Percentiles rank a stretch among this genome's conserved stretches.
These are phyloP conservation scores for Podila horticola DNA, from an alignment of 192 early-diverging fungal genomes.

Conservation along the genomic window DNA sequence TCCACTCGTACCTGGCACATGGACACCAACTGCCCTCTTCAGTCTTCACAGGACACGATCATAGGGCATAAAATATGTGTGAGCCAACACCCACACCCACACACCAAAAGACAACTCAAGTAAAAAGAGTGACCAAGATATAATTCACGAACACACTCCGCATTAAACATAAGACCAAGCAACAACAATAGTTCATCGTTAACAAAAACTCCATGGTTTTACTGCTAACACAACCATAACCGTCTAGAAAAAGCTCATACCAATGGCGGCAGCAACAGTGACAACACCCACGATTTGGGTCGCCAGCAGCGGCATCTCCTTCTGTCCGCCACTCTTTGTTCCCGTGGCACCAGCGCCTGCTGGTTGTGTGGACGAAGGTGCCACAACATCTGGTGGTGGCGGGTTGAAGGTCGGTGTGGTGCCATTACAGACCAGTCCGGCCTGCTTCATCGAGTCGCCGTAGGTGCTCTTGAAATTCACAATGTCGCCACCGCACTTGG, in stretches of 20 bases:
- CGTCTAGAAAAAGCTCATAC: constrained; percentile 14
- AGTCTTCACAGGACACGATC: no score
- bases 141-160: no score
- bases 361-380: constrained; percentile 2
- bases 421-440: constrained; percentile 22
- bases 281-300: constrained; percentile 12
- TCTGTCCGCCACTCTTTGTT: not conserved
- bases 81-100: no score
- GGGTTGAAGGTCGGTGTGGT: constrained; percentile 27
- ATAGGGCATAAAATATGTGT: no score
- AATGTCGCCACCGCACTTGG: constrained; percentile 17
- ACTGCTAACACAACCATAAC: not conserved
- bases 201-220: not conserved
- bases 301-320: not conserved
- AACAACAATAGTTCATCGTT: no score
- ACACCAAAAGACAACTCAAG: no score
- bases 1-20: no score
- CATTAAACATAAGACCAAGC: no score
- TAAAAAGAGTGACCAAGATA: no score
- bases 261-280: constrained; percentile 9
- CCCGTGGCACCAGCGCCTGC: not conserved
- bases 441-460: not conserved
- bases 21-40: no score
- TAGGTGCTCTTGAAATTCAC: constrained; percentile 12
- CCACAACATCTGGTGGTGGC: not conserved